A percentile compares a stretch with the other conserved stretches of the same genome.
Evolutionary conservation across 2,329 filamentous ascomycete genomes (phyloP).

Genomic region (Orbilia quercus): DNA sequence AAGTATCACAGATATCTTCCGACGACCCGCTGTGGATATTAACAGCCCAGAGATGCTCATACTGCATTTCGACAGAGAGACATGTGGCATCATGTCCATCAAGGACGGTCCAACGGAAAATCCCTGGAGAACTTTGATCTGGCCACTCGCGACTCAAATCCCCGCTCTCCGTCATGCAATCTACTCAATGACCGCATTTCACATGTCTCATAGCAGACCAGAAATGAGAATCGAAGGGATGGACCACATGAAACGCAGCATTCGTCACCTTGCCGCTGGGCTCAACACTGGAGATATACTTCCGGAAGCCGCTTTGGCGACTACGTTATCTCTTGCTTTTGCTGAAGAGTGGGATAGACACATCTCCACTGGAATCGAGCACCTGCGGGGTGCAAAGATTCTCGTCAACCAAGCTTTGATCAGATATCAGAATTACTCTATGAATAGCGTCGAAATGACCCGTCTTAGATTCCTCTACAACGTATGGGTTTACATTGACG

Average conservation of each 20-base stretch:
- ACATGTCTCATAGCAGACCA: constrained; percentile 71
- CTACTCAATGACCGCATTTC: constrained; percentile 76
- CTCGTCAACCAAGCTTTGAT: constrained; percentile 72
- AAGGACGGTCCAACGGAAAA: constrained; percentile 77
- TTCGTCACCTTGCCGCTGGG: constrained; percentile 70
- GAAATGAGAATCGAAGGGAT: constrained; percentile 72
- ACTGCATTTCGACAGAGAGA: constrained; percentile 73
- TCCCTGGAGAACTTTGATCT: constrained; percentile 77
- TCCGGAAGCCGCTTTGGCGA: constrained; percentile 74
- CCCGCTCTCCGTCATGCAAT: constrained; percentile 76
- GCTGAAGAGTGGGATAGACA: constrained; percentile 78
- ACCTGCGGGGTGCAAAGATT: constrained; percentile 75
- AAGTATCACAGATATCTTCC: constrained; percentile 62
- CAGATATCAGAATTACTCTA: constrained; percentile 64
- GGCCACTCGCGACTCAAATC: constrained; percentile 73
- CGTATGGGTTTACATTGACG: constrained; percentile 78
- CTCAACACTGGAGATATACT: constrained; percentile 71
- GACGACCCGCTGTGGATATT: constrained; percentile 65
- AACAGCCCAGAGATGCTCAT: constrained; percentile 72
- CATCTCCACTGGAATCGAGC: constrained; percentile 75
- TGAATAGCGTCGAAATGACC: constrained; percentile 66
- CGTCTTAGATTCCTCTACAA: constrained; percentile 76
- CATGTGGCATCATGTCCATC: constrained; percentile 76
- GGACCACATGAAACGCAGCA: constrained; percentile 75
- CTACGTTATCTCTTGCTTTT: constrained; percentile 76